These are phyloP conservation scores for Eucalyptus guilfoylei DNA, from an alignment of 345 rosid genomes.

Conservation along the genomic window DNA sequence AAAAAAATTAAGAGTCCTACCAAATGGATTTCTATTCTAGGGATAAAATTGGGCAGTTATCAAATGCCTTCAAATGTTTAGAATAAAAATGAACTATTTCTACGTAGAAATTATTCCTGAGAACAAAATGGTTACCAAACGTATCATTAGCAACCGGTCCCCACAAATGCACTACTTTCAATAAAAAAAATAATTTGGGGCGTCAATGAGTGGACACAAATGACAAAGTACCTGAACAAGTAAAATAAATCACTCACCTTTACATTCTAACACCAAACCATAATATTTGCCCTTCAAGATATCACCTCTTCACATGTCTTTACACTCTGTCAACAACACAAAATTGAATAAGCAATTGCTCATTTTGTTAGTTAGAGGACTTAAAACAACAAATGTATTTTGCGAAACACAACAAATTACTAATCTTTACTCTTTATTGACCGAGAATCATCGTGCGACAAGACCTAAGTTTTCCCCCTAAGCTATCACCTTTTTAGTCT, in stretches of 20 bases:
- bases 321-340: not conserved
- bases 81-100: no score
- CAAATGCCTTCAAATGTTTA: no score
- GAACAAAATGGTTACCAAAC: fast-evolving
- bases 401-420: not conserved
- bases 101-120: no score
- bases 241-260: not conserved
- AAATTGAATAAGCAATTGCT: not conserved
- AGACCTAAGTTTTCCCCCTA: not conserved
- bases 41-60: no score
- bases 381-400: not conserved
- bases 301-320: not conserved
- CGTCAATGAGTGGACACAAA: not conserved
- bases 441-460: no score
- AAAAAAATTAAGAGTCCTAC: no score
- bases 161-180: not conserved
- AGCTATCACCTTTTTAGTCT: not conserved
- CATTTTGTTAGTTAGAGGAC: no score
- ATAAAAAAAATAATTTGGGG: no score
- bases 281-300: not conserved
- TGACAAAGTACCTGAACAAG: not conserved
- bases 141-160: not conserved
- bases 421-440: not conserved
- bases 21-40: no score
- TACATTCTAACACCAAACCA: not conserved